Evolutionary conservation across 1,284 basidiomycete genomes (phyloP).

Genomic region (Papiliotrema laurentii): DNA sequence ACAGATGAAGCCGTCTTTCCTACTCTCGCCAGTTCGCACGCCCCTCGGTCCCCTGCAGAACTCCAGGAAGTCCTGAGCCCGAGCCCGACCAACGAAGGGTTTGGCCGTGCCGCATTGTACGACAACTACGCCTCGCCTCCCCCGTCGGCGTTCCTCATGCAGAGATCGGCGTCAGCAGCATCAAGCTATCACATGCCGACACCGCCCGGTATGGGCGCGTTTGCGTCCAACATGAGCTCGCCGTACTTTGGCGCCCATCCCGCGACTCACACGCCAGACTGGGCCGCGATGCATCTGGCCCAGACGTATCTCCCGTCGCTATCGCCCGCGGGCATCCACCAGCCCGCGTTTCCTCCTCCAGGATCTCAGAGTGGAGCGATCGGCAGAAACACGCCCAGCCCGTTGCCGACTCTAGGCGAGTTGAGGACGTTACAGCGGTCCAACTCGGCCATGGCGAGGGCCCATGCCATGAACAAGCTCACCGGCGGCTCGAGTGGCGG

Average conservation of each 20-base stretch:
- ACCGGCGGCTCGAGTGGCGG: too few relatives aligned
- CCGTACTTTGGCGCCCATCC: conserved; percentile 19
- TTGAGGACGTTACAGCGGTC: conserved; percentile 42
- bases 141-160: conserved; percentile 16
- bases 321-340: conserved; percentile 24
- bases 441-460: conserved; percentile 44
- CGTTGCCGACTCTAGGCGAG: conserved; percentile 42
- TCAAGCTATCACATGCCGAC: conserved; percentile 32
- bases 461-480: conserved; percentile 45
- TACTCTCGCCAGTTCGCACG: background rate
- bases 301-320: conserved; percentile 38
- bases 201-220: conserved; percentile 17
- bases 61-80: conserved; percentile 29
- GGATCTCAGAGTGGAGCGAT: conserved; percentile 2
- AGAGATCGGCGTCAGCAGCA: conserved; percentile 33
- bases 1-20: too few relatives aligned
- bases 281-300: conserved; percentile 37
- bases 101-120: conserved; percentile 16
- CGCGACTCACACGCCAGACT: conserved; percentile 27
- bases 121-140: conserved; percentile 7
- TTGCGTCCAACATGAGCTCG: conserved; percentile 8
- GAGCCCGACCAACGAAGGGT: background rate
- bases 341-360: conserved; percentile 12
- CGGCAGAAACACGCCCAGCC: conserved; percentile 39
- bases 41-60: background rate